A percentile compares a stretch with the other conserved stretches of the same genome.
Evolutionary conservation across 371 early-diverging fungal species (phyloP).

Genomic region (Apophysomyces trapeziformis): DNA sequence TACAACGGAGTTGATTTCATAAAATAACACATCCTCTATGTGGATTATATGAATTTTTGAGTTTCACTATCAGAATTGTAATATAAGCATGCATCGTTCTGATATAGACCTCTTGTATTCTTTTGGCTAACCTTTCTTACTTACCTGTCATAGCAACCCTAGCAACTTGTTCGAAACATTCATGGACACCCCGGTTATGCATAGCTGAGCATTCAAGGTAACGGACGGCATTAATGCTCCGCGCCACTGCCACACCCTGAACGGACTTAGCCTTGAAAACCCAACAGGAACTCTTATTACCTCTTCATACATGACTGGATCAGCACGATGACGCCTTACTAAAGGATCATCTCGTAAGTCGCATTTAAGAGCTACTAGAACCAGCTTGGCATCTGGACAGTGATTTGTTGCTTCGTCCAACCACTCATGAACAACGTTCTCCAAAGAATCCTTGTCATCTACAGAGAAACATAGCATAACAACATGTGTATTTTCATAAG

Average conservation of each 20-base stretch:
- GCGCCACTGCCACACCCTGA: conserved; percentile 24
- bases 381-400: conserved; percentile 33
- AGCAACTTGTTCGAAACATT: conserved; percentile 32
- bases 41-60: no score
- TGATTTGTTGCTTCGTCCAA: conserved; percentile 31
- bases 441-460: conserved; percentile 43
- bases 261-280: background rate
- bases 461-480: conserved; percentile 52
- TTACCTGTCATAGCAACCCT: conserved; percentile 21
- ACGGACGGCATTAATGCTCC: conserved; percentile 23
- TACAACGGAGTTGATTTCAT: no score
- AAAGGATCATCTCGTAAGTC: conserved; percentile 36
- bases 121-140: no score
- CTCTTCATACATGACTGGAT: conserved; percentile 29
- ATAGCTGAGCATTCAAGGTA: conserved; percentile 36
- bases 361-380: conserved; percentile 43
- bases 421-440: conserved; percentile 44
- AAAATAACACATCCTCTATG: no score
- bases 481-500: conserved; percentile 42
- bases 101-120: no score
- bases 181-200: conserved; percentile 31
- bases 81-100: no score
- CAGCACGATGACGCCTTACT: background rate
- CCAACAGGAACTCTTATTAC: background rate
- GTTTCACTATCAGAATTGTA: no score